Base-by-base conservation (phyloP, 495 filamentous ascomycete species). In the Neurospora tetraspora region DNA sequence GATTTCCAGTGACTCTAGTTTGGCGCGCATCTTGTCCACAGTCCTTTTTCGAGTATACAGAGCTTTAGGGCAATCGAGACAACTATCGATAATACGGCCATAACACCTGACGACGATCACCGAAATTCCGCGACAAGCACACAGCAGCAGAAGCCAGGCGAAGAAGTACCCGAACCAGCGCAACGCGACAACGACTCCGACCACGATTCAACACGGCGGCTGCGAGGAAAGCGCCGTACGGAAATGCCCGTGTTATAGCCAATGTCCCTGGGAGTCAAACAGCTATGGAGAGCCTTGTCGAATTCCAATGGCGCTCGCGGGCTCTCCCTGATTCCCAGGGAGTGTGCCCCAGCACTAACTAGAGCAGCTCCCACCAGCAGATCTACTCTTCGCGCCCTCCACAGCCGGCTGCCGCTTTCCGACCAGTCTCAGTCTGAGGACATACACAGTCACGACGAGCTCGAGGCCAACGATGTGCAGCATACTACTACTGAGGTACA, bases 241-340 rank as follows among this genome's bases (percentile, higher is more conserved):
- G 71, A 70, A 72, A 83, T 83, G 80, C 71, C 53, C 71, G 65
- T 53, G 31, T 75, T 73, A 77, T 83, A 83, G 81, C 78, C 73
- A 73, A 85, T 85, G 83, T 84, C 82, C 80, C 78, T 80, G 79
- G 83, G 80, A 75, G 75, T 82, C 78, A 79, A 71, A 43, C 78
- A 76, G 37, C 69, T 78, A 75, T 79, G 78, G 80, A 80, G 79
- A 76, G 80, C 77, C 76, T 75, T 72, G 75, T 70, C 72, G 74
- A 74, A 70, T 69, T 53, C 71, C 68, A 34, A 40, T 70, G 75
- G 68, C 72, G 71, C 73, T 69, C 72, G 71, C 68, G 70, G 75
- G 72, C 75, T 81, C 80, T 81, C 79, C 70, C 71, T 76, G 75
- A 76, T 81, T 80, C 77, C 77, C 77, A 80, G 77, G 79, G 78